Conservation (phyloP, 257 asterid genomes). For the Perilla frutescens region DNA sequence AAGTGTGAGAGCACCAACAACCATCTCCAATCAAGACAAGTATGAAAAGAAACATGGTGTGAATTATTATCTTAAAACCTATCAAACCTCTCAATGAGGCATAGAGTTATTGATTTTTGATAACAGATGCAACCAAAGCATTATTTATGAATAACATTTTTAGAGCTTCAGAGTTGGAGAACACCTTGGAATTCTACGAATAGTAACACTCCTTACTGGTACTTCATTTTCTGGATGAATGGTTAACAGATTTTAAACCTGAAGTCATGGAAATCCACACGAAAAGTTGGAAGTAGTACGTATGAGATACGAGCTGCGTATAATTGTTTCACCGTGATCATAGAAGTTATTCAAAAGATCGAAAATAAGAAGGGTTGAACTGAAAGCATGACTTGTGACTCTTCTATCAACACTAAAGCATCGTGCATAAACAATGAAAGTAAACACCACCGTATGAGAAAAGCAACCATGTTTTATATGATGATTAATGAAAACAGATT, state of each 20-base stretch:
- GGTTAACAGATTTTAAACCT: slow-evolving; percentile 85
- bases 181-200: slow-evolving; percentile 89
- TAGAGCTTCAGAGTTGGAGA: slow-evolving; percentile 6
- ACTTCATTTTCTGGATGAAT: slow-evolving; percentile 78
- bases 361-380: too few species aligned
- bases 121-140: neutral
- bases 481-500: too few species aligned
- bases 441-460: too few species aligned
- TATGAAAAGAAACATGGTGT: neutral
- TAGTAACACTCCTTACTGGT: slow-evolving; percentile 81
- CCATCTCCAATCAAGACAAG: neutral
- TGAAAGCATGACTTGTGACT: too few species aligned
- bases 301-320: slow-evolving; percentile 5
- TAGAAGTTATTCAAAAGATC: neutral
- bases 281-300: neutral
- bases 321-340: neutral
- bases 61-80: too few species aligned
- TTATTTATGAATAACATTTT: too few species aligned
- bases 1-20: neutral
- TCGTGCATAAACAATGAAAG: too few species aligned
- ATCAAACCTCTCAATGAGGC: neutral
- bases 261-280: slow-evolving; percentile 1
- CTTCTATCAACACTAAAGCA: too few species aligned
- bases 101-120: neutral
- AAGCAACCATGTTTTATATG: too few species aligned